Base-by-base conservation (phyloP, 139 green algal species). In the Eudorina sp. region DNA sequence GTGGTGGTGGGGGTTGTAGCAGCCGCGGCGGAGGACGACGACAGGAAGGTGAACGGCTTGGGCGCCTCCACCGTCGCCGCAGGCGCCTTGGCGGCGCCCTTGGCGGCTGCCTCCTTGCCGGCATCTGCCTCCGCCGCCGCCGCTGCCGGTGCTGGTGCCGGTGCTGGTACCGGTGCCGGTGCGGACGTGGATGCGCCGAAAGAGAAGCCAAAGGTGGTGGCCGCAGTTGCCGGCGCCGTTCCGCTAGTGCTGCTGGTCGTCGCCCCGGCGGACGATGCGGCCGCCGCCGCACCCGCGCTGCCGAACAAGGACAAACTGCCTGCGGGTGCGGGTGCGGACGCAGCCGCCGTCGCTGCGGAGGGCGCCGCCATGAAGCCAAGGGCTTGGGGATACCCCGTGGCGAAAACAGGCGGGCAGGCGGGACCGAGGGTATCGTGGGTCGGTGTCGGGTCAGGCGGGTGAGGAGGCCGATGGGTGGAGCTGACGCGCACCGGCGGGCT, bases 321-420 rank as follows among this genome's bases (percentile, higher is more conserved):
- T 27, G 36, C 64, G 64, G 64, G n/a, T 43, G 64, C 64, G 64
- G 73, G 29, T 27, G 11, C 51, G 1, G 48, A 51, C 27, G 75
- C 75, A 9, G 34, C 75, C 4, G 46, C n/a, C 5, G 48, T 16
- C 21, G 75, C 7, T 7, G 75, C 75, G 16, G 74, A 25, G 1
- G 45, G 46, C 1, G 48, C n/a, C 6, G 75, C 48, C 75, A 83
- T 64, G 46, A 83, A 83, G 46, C 48, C 48, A n/a, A n/a, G n/a
- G n/a, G n/a, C n/a, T n/a, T n/a, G n/a, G n/a, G n/a, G n/a, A n/a
- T n/a, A n/a, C n/a, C n/a, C n/a, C n/a, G n/a, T n/a, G n/a, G n/a
- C n/a, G n/a, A n/a, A n/a, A n/a, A n/a, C n/a, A n/a, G n/a, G n/a
- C n/a, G n/a, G n/a, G n/a, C n/a, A n/a, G n/a, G n/a, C n/a, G n/a